Conservation (phyloP, 441 rosid genomes). For the Pelargonium cotyledonis region DNA sequence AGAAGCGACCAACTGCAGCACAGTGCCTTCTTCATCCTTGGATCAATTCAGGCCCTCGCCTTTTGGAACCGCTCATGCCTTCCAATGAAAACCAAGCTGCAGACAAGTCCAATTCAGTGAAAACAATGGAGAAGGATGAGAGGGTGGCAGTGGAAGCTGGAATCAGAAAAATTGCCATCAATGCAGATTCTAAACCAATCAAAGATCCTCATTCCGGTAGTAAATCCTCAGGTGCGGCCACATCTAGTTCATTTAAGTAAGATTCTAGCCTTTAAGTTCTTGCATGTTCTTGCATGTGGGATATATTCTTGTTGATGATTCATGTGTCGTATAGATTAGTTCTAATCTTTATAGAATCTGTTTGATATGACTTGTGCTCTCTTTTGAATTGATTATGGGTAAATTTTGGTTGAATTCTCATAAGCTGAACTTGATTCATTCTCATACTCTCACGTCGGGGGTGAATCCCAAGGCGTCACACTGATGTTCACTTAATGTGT, state of each 20-base stretch:
- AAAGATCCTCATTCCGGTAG: constrained; percentile 26
- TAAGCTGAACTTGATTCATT: not conserved
- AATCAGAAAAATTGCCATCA: constrained; percentile 45
- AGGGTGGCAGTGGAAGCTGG: constrained; percentile 53
- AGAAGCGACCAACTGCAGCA: constrained; percentile 64
- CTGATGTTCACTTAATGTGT: too few species aligned
- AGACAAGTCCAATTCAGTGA: constrained; percentile 23
- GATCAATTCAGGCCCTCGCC: constrained; percentile 48
- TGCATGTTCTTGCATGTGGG: not conserved
- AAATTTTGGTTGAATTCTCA: not conserved
- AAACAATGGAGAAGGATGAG: constrained; percentile 34
- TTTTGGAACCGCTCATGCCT: constrained; percentile 38
- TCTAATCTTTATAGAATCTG: not conserved
- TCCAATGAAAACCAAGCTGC: constrained; percentile 16
- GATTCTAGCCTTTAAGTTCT: not conserved
- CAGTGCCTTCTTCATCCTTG: constrained; percentile 59
- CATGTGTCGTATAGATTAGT: not conserved
- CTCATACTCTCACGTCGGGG: too few species aligned
- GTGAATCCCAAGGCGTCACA: too few species aligned
- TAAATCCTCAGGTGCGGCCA: constrained; percentile 7
- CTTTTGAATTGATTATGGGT: not conserved
- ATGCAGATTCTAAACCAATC: constrained; percentile 30
- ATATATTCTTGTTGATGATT: not conserved
- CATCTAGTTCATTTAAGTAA: not conserved
- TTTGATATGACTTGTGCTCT: not conserved